A percentile compares a stretch with the other conserved stretches of the same genome.
Conservation (phyloP, 1,139 yeast genomes). For the Yamadazyma trypodendri region DNA sequence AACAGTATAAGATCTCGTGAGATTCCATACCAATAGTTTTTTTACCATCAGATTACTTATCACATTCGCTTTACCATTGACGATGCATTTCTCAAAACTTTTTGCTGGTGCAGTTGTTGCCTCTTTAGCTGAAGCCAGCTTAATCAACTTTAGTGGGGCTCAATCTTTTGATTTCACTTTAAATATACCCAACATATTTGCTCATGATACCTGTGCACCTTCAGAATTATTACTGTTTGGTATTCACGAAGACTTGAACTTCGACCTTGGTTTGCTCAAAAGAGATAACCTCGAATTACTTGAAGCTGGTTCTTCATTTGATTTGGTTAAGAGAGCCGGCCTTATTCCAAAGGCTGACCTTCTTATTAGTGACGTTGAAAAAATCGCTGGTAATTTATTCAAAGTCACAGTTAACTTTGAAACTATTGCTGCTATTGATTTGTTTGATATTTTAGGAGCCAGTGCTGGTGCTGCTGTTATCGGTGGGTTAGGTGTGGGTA, state of each 20-base stretch:
- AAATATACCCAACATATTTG: constrained; percentile 8
- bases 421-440: constrained; percentile 21
- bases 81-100: constrained; percentile 15
- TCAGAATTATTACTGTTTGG: constrained; percentile 13
- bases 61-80: constrained; percentile 12
- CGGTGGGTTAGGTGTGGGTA: constrained; percentile 19
- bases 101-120: constrained; percentile 14
- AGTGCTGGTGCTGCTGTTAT: constrained; percentile 20
- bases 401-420: constrained; percentile 28
- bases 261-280: constrained; percentile 12
- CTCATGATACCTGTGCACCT: constrained; percentile 10
- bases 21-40: constrained; percentile 1
- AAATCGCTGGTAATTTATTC: constrained; percentile 24
- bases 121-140: constrained; percentile 12
- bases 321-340: constrained; percentile 13
- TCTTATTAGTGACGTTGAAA: constrained; percentile 25
- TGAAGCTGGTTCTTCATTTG: constrained; percentile 1
- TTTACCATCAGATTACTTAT: background rate
- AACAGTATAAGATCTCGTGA: background rate
- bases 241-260: constrained; percentile 10
- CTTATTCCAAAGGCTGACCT: constrained; percentile 29
- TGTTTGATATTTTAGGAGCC: constrained; percentile 23
- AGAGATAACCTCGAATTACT: constrained; percentile 8
- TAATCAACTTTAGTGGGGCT: constrained; percentile 10
- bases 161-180: constrained; percentile 14